These are phyloP conservation scores for Clavariopsis aquatica DNA, from an alignment of 495 filamentous ascomycete species.

Conservation along the genomic window DNA sequence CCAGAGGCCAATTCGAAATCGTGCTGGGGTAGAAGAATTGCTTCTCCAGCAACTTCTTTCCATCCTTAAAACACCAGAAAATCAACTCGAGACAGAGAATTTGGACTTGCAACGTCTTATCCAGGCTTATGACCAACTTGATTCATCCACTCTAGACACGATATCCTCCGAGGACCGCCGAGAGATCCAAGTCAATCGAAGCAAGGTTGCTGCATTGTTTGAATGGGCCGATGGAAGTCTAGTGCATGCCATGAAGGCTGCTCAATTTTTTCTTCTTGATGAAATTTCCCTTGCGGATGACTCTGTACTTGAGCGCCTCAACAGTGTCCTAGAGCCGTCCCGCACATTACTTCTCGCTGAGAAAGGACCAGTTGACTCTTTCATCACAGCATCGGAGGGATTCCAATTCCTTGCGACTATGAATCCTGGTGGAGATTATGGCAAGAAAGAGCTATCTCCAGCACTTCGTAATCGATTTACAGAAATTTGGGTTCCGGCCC, in stretches of 20 bases:
- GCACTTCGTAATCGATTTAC: slow-evolving; percentile 96
- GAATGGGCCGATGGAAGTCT: slow-evolving; percentile 96
- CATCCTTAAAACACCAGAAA: slow-evolving; percentile 43
- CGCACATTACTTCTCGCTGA: slow-evolving; percentile 88
- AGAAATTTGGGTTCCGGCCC: slow-evolving; percentile 93
- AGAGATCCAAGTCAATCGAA: slow-evolving; percentile 60
- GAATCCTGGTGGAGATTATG: slow-evolving; percentile 98
- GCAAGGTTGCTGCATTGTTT: slow-evolving; percentile 77
- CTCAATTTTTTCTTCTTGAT: slow-evolving; percentile 88
- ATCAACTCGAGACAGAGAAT: slow-evolving; percentile 45
- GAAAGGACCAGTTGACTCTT: slow-evolving; percentile 80
- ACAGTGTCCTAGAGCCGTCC: slow-evolving; percentile 92
- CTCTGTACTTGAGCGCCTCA: slow-evolving; percentile 92
- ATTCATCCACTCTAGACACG: slow-evolving; percentile 40
- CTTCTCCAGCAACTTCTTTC: slow-evolving; percentile 63
- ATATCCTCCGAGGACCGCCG: slow-evolving; percentile 55
- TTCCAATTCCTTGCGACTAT: slow-evolving; percentile 98
- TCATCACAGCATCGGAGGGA: slow-evolving; percentile 71
- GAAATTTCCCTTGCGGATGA: slow-evolving; percentile 98
- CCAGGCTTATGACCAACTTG: slow-evolving; percentile 51
- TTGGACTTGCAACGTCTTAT: slow-evolving; percentile 50
- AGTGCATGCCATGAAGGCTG: slow-evolving; percentile 91
- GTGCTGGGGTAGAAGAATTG: slow-evolving; percentile 65
- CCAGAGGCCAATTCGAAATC: slow-evolving; percentile 86
- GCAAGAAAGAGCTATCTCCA: slow-evolving; percentile 93